Conservation (phyloP, 1,284 basidiomycete species). For the Athelia psychrophila region DNA sequence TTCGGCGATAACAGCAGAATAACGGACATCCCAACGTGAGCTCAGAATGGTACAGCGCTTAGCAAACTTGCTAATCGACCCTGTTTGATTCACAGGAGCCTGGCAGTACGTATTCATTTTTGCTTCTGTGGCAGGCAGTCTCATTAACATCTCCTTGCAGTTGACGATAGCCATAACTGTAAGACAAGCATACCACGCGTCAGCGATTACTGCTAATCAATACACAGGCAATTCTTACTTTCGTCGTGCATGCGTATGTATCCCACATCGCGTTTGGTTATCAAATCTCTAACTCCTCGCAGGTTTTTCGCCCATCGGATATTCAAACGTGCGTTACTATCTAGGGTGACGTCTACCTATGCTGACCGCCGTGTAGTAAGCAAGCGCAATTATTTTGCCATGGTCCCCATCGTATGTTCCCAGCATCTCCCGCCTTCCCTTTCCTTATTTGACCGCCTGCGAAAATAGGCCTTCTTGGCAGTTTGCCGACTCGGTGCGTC, state of each 20-base stretch:
- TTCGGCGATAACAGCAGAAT: constrained; percentile 30
- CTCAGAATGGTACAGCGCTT: not conserved
- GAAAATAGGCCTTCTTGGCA: constrained; percentile 25
- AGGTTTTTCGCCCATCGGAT: constrained; percentile 36
- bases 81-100: not conserved
- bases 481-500: constrained; percentile 27
- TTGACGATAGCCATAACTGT: constrained; percentile 45
- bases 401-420: constrained; percentile 30
- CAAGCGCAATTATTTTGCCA: constrained; percentile 32
- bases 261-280: not conserved
- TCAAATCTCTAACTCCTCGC: constrained; percentile 2
- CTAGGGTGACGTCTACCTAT: not conserved
- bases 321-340: constrained; percentile 29
- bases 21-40: constrained; percentile 37
- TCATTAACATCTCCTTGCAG: constrained; percentile 20
- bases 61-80: not conserved
- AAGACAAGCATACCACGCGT: constrained; percentile 7
- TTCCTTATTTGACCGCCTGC: not conserved
- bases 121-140: too few species aligned
- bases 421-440: not conserved
- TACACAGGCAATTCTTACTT: constrained; percentile 32
- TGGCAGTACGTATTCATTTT: not conserved
- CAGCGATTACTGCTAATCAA: not conserved
- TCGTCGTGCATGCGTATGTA: constrained; percentile 39
- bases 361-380: constrained; percentile 28